These are phyloP conservation scores for Lodderomyces margitis DNA, from an alignment of 1,139 yeast genomes.

Conservation along the genomic window DNA sequence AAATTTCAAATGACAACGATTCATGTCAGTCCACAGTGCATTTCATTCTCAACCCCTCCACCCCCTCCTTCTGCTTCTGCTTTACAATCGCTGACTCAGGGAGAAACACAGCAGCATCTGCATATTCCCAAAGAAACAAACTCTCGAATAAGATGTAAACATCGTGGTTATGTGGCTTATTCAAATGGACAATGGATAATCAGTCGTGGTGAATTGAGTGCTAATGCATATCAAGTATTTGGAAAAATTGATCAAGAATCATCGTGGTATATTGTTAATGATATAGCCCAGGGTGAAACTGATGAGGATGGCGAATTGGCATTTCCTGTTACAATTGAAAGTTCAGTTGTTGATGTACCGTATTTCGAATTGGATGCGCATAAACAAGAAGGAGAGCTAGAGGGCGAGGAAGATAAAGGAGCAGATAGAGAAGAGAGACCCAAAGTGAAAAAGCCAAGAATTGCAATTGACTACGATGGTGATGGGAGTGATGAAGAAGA, in stretches of 20 bases:
- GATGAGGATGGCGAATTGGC: slow-evolving; percentile 36
- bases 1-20: neutral
- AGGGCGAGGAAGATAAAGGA: slow-evolving; percentile 10
- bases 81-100: slow-evolving; percentile 25
- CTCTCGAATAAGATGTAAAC: slow-evolving; percentile 48
- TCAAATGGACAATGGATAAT: slow-evolving; percentile 20
- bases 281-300: slow-evolving; percentile 42
- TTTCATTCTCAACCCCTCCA: slow-evolving; percentile 34
- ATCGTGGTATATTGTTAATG: slow-evolving; percentile 51
- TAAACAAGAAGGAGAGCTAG: no score
- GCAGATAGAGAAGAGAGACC: slow-evolving; percentile 8
- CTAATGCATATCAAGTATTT: slow-evolving; percentile 44
- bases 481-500: slow-evolving; percentile 30
- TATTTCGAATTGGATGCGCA: slow-evolving; percentile 43
- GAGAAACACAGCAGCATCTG: slow-evolving; percentile 4
- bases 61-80: no score
- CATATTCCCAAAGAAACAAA: slow-evolving; percentile 48
- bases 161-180: slow-evolving; percentile 39
- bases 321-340: slow-evolving; percentile 49
- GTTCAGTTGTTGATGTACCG: slow-evolving; percentile 42
- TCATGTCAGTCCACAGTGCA: slow-evolving; percentile 15
- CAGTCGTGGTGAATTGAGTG: slow-evolving; percentile 4
- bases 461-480: slow-evolving; percentile 23
- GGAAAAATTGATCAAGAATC: slow-evolving; percentile 64
- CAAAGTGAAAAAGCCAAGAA: slow-evolving; percentile 17